Base-by-base conservation (phyloP, 2,329 filamentous ascomycete species). In the Neonectria neomacrospora region DNA sequence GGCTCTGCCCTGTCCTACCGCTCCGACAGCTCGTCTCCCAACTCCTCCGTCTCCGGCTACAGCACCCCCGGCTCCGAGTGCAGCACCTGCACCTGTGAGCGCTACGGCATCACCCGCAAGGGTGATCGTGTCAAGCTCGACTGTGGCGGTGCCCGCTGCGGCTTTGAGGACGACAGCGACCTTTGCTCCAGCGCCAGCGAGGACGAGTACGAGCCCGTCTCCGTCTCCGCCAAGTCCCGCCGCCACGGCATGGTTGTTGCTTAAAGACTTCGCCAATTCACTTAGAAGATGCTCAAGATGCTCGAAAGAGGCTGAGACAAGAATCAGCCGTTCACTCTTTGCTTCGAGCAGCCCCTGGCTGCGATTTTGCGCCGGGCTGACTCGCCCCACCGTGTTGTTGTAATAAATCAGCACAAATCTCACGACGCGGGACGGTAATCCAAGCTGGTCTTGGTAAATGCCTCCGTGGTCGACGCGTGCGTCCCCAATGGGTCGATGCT, bases 71-170 rank as follows among this genome's bases (percentile, higher is more conserved):
- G 85, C 80, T 93, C 91, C 55, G 91, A 91, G 75, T 89, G 88
- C 81, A 90, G 86, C 75, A 87, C 86, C 78, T 98, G 96, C 88
- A 94, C 91, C 69, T 98, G 95, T 83, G 93, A 97, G 80, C 92
- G 94, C 82, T 97, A 96, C 84, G 95, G 94, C 73, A 97, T 98
- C 84, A 97, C 94, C 69, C 92, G 94, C 82, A 90, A 91, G 79
- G 94, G 94, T 76, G 91, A 96, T 80, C 90, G 94, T 75, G 91
- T 98, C 86, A 96, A 95, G 87, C 89, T 97, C 79, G 94, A 97
- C 87, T 98, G 95, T 77, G 94, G 94, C 73, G 95, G 95, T 72
- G 85, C 89, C 66, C 90, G 93, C 78, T 97, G 95, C 81, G 92
- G 93, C 75, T 96, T 92, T 82, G 87, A 86, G 68, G 90, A 92